Evolutionary conservation across 2,329 filamentous ascomycete species (phyloP).

Genomic region (Penicillium sp.): DNA sequence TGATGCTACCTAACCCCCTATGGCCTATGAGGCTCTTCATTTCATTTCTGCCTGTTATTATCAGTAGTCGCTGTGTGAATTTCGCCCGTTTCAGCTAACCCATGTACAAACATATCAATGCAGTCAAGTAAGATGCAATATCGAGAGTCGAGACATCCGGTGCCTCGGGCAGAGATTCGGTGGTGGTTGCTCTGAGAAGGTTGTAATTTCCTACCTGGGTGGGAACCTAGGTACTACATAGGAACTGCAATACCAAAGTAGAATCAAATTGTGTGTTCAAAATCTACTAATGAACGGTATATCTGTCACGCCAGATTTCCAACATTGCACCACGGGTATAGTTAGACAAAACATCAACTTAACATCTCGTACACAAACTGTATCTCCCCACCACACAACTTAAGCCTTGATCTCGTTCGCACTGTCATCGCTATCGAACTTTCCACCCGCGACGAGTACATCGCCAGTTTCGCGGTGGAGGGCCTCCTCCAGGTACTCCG

Average conservation of each 20-base stretch:
- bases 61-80: no score
- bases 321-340: neutral
- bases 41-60: no score
- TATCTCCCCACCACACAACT: neutral
- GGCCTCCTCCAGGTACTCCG: slow-evolving; percentile 48
- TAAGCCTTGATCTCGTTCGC: slow-evolving; percentile 13
- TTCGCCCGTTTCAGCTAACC: no score
- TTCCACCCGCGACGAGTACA: slow-evolving; percentile 13
- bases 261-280: neutral
- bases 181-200: no score
- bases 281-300: neutral
- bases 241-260: neutral
- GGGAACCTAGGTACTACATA: no score
- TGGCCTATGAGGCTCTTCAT: no score
- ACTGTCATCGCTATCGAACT: slow-evolving; percentile 29
- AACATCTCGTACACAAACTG: neutral
- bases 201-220: no score
- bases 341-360: neutral
- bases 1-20: no score
- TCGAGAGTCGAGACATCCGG: no score
- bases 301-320: neutral
- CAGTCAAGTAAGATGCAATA: no score
- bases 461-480: slow-evolving; percentile 24
- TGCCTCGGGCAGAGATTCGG: no score
- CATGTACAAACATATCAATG: no score